These are phyloP conservation scores for Neurospora hispaniola DNA, from an alignment of 495 filamentous ascomycete genomes.

Conservation along the genomic window DNA sequence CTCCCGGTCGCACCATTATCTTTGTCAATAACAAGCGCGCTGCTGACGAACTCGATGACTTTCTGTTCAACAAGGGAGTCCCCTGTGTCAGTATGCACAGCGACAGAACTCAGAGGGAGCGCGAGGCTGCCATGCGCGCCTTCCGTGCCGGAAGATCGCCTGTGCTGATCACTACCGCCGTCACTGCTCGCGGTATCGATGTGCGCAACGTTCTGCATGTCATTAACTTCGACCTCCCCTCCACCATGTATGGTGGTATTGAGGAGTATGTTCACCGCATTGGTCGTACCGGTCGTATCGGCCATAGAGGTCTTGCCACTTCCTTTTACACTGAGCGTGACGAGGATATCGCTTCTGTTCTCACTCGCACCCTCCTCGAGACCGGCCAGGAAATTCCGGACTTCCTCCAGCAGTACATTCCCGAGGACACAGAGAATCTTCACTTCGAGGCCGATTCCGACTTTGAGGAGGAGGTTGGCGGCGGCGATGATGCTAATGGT, in stretches of 20 bases:
- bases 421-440: slow-evolving; percentile 33
- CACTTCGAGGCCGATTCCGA: slow-evolving; percentile 56
- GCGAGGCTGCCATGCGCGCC: slow-evolving; percentile 83
- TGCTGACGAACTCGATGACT: slow-evolving; percentile 80
- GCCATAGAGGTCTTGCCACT: slow-evolving; percentile 73
- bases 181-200: slow-evolving; percentile 85
- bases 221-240: slow-evolving; percentile 85
- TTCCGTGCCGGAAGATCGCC: slow-evolving; percentile 68
- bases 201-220: slow-evolving; percentile 79
- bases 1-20: slow-evolving; percentile 72
- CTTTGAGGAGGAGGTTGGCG: slow-evolving; percentile 30
- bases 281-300: slow-evolving; percentile 90
- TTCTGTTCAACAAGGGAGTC: slow-evolving; percentile 63
- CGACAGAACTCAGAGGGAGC: slow-evolving; percentile 81
- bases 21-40: slow-evolving; percentile 75
- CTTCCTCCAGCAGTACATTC: slow-evolving; percentile 58
- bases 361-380: slow-evolving; percentile 74
- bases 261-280: slow-evolving; percentile 92
- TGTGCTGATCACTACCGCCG: slow-evolving; percentile 73
- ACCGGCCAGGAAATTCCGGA: slow-evolving; percentile 67
- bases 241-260: slow-evolving; percentile 63
- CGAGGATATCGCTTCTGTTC: slow-evolving; percentile 51
- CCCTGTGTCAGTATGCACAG: slow-evolving; percentile 80
- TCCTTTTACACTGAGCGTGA: slow-evolving; percentile 74
- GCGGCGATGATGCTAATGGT: slow-evolving; percentile 7